These are phyloP conservation scores for Malassezia restricta DNA, from an alignment of 1,284 basidiomycete genomes.

Conservation along the genomic window DNA sequence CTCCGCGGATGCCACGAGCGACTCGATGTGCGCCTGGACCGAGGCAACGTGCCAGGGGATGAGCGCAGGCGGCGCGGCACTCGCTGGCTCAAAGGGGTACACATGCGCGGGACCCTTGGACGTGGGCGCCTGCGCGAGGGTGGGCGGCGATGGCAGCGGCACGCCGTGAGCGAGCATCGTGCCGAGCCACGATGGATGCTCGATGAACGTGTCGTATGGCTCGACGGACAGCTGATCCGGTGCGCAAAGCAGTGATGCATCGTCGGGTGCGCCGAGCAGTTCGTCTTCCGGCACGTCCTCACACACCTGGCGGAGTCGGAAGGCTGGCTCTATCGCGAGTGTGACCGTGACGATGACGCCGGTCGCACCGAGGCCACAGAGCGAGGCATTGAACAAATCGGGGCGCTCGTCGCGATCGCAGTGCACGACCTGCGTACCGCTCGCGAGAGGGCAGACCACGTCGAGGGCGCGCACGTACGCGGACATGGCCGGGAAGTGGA, in stretches of 20 bases:
- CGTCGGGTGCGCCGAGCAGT: slow-evolving; percentile 49
- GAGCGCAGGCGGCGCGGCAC: slow-evolving; percentile 7
- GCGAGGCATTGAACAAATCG: slow-evolving; percentile 78
- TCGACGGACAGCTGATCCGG: slow-evolving; percentile 3
- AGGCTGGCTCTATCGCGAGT: slow-evolving; percentile 68
- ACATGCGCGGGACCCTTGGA: slow-evolving; percentile 15
- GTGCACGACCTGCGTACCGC: slow-evolving; percentile 56
- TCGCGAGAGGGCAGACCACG: slow-evolving; percentile 50
- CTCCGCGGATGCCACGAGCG: slow-evolving; percentile 52
- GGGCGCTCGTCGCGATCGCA: slow-evolving; percentile 58
- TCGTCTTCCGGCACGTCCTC: slow-evolving; percentile 57
- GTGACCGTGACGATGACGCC: slow-evolving; percentile 73
- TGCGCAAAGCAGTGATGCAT: slow-evolving; percentile 5
- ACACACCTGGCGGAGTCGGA: slow-evolving; percentile 67
- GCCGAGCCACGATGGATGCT: slow-evolving; percentile 20
- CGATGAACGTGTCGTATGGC: slow-evolving; percentile 1
- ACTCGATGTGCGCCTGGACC: slow-evolving; percentile 51
- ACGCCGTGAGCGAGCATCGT: slow-evolving; percentile 25
- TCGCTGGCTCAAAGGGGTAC: slow-evolving; percentile 20
- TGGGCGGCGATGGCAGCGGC: slow-evolving; percentile 20
- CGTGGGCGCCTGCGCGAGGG: slow-evolving; percentile 18
- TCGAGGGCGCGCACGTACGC: slow-evolving; percentile 65
- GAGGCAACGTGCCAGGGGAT: slow-evolving; percentile 18
- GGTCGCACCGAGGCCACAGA: slow-evolving; percentile 85
- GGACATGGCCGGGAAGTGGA: slow-evolving; percentile 68